Base-by-base conservation (phyloP, 305 asterid species). In the Solanum hybrid region DNA sequence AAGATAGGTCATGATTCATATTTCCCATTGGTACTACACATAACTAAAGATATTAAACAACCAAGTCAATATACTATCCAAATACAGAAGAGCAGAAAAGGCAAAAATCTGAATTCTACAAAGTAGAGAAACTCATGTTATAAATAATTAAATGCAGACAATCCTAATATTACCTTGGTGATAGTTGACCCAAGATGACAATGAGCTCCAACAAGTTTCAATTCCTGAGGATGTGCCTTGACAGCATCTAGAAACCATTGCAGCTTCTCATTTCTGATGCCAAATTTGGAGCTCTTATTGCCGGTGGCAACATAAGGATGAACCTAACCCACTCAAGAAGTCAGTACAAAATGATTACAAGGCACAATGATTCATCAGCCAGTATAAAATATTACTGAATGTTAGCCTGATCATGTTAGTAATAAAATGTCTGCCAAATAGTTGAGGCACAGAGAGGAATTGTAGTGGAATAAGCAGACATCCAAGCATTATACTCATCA, bases 241-340 rank as follows among this genome's bases (percentile, higher is more conserved):
- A 97, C 98, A 77, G 97, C 96, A 92, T 97, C 99, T 37, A 97
- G 93, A 92, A 97, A 96, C 98, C 99, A 96, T 90, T 94, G 98
- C 86, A 97, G 94, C 94, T 95, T 97, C 94, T 96, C 99, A 51
- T 97, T 97, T 93, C 98, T 94, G 90, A 97, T 97, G 27, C 99
- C 99, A 85, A 97, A 97, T 89, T 97, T 97, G 75, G 99, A 96
- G 93, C 95, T 96, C 89, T 97, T 97, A 92, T 97, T 97, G 42
- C 99, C 99, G 5, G 99, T 96, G 79, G 99, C 98, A 94, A 97
- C 99, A 87, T 97, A 96, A 46, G 99, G 98, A 93, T 97, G 99
- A 73, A 97, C 99, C 99, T 97, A 91, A 73, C 82, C 88, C 73
- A 87, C 79, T 69, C 38, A 90, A 84, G 88, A 69, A 88, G 51